Base-by-base conservation (phyloP, 1,284 basidiomycete genomes). In the Cystobasidium pallidum region DNA sequence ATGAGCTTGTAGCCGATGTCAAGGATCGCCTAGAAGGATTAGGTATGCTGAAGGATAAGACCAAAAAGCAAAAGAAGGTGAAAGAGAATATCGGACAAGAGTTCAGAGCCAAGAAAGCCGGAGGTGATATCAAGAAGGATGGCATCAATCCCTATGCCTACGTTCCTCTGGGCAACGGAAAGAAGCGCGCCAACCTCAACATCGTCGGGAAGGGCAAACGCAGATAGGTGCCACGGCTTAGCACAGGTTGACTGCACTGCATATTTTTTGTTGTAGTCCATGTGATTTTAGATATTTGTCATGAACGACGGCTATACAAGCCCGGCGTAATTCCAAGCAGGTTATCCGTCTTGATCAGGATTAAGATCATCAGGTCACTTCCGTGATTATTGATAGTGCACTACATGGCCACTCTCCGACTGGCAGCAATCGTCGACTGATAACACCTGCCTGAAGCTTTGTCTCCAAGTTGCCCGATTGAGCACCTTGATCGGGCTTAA, bases 121-220 rank as follows among this genome's bases (percentile, higher is more conserved):
- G 91, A 47, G 94, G 94, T 41, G 94, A 96, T 80, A 85, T 97
- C 80, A 95, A 92, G 82, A 91, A 88, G 80, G 86, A 87, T 28
- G 89, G 89, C 45, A 83, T 91, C 62, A 93, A 94, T 78, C 96
- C 96, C 1, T 99, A 92, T 81, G 93, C 92, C 21, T 99, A 98
- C 80, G 81, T 97, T 51, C 84, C 73, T 2, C 58, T 74, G 52
- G 64, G 64, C 28, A 74, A 75, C 41, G 73, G 66, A 19, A 70
- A 74, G 61, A 70, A 63, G 17, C 36, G 66, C 41, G 19, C 52
- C 19, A 59, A 49, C 34, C 43, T 71, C 30, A 71, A 63, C 61
- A 71, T 71, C 28, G 61, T 64, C 24, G 61, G 61, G 24, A 71
- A 71, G 30, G 68, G 68, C 59, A 71, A 64, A 34, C 59, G 51